Percentiles rank a stretch among this genome's conserved stretches.
Evolutionary conservation across 208 protist species (phyloP).

Genomic region (Leishmania arabica): DNA sequence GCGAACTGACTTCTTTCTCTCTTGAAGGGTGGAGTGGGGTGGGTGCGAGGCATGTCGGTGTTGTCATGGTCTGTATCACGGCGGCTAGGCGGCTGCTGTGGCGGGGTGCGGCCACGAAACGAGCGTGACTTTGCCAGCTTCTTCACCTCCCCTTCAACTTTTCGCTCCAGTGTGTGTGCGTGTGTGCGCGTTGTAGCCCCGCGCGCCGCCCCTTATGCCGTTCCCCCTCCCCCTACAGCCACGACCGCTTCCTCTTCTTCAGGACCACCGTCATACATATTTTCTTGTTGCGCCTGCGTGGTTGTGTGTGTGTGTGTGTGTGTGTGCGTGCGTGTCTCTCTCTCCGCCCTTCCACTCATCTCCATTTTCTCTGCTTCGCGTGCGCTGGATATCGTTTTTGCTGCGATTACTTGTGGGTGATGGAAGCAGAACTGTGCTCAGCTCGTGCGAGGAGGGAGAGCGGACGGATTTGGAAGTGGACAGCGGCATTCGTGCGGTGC

Average conservation of each 20-base stretch:
- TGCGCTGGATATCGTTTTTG: no score
- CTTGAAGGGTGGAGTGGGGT: background rate
- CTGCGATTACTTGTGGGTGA: no score
- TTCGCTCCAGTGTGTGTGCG: background rate
- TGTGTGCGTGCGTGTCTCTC: background rate
- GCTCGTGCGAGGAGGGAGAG: no score
- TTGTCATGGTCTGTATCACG: background rate
- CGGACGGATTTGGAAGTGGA: no score
- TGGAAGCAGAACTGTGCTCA: no score
- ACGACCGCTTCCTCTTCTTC: background rate
- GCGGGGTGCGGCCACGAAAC: background rate
- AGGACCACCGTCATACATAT: background rate
- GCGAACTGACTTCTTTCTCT: constrained; percentile 5
- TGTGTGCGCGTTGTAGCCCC: background rate
- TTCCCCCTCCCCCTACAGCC: background rate
- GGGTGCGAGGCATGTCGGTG: background rate
- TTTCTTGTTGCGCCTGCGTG: background rate
- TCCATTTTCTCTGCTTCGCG: no score
- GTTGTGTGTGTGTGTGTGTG: background rate
- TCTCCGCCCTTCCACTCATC: no score
- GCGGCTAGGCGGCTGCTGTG: background rate
- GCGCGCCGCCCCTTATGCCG: background rate
- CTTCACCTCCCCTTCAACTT: background rate
- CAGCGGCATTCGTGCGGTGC: no score
- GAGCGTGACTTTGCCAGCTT: background rate